Evolutionary conservation across 2,329 filamentous ascomycete species (phyloP), one percentile per base, ranked within the genome.

Genomic region (Alternaria metachromatica): DNA sequence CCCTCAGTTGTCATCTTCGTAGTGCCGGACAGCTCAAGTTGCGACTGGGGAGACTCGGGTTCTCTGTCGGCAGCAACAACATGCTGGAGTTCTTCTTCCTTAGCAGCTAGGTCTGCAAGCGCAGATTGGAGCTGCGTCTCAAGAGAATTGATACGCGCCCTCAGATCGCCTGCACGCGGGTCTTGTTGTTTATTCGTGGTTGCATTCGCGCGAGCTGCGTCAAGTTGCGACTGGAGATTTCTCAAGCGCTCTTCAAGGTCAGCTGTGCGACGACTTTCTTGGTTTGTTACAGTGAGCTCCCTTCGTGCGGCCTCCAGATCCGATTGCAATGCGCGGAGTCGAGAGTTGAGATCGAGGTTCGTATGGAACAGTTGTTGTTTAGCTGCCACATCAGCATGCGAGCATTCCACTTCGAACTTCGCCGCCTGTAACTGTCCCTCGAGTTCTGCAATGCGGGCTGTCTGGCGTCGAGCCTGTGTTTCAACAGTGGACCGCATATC

Each of bases 291-390:
- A 37, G 37, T 25, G 23, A 33, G 7, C 5, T 41, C 49, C 8
- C 20, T 54, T 12, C 53, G 64, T 9, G 64, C 55, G 4, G 55
- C 53, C 2, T 74, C 67, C 2, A 76, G 53, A 20, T 76, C 68
- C 46, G 60, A 55, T 33, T 71, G 72, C 15, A 76, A 48, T 6
- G 54, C 20, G 30, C 70, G 65, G 12, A 78, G 30, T 8, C 65
- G 70, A 44, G 68, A 55, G 30, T 75, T 73, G 15, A 77, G 66
- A 8, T 70, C 68, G 9, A 72, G 56, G 53, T 73, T 72, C 1
- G 69, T 68, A 18, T 72, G 67, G 41, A 75, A 73, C 3, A 76
- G 63, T 55, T 73, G 66, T 18, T 76, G 67, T 57, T 75, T 77
- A 10, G 70, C 63, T 9, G 70, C 64, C 18, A 71, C 59, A 45